phyloP scores from a whole-genome alignment of 2,329 filamentous ascomycete species.

The Chrysoporthe puriensis region DNA sequence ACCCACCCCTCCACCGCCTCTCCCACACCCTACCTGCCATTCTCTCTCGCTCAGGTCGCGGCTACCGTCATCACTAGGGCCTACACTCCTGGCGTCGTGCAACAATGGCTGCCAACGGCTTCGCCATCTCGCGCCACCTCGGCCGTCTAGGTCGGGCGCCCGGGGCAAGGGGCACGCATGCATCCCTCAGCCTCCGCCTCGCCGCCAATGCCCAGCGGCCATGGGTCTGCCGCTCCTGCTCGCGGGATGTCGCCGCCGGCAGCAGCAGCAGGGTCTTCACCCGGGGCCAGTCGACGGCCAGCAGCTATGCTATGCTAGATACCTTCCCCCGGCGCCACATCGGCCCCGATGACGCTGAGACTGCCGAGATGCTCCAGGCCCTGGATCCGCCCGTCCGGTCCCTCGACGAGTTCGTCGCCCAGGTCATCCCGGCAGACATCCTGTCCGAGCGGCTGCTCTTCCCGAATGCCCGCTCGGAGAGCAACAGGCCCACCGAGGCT shows the following conservation, averaged over 20 bases:
- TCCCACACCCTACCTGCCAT: background rate
- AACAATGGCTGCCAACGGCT: slow-evolving; percentile 29
- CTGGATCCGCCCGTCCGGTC: slow-evolving; percentile 74
- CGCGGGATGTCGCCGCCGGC: slow-evolving; percentile 20
- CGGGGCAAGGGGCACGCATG: slow-evolving; percentile 18
- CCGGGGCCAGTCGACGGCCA: slow-evolving; percentile 31
- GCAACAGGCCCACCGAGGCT: slow-evolving; percentile 42
- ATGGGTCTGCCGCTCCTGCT: slow-evolving; percentile 28
- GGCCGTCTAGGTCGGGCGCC: slow-evolving; percentile 23
- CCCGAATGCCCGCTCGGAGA: slow-evolving; percentile 47
- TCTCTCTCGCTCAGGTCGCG: background rate
- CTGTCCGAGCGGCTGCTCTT: slow-evolving; percentile 70
- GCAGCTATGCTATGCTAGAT: slow-evolving; percentile 48
- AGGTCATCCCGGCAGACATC: slow-evolving; percentile 83
- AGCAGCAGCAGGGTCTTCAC: slow-evolving; percentile 22
- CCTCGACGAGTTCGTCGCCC: slow-evolving; percentile 80
- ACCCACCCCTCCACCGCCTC: background rate
- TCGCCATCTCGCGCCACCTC: slow-evolving; percentile 31
- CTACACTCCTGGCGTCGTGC: background rate
- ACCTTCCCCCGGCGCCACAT: slow-evolving; percentile 85
- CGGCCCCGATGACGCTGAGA: slow-evolving; percentile 73
- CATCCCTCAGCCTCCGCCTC: slow-evolving; percentile 24
- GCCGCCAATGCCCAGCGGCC: slow-evolving; percentile 27
- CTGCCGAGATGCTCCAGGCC: slow-evolving; percentile 76
- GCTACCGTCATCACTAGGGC: background rate